Conservation (phyloP, 441 rosid genomes). For the Bruguiera hainesii region DNA sequence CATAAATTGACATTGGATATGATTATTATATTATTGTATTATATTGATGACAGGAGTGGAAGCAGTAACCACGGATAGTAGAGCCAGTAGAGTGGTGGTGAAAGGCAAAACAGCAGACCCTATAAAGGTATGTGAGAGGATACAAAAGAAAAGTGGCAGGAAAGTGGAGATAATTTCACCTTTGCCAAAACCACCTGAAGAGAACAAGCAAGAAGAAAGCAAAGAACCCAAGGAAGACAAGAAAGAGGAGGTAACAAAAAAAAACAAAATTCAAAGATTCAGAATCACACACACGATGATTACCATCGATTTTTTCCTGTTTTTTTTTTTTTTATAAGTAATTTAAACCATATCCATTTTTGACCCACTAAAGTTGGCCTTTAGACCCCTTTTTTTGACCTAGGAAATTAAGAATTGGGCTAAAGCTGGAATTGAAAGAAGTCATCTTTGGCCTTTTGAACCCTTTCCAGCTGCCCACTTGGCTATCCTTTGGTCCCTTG, state of each 20-base stretch:
- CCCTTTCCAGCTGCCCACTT: neutral
- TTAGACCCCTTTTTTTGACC: neutral
- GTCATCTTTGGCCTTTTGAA: neutral
- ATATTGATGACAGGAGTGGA: slow-evolving; percentile 50
- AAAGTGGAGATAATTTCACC: slow-evolving; percentile 72
- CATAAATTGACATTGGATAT: too few species aligned
- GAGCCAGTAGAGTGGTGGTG: slow-evolving; percentile 62
- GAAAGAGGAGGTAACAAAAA: slow-evolving; percentile 44
- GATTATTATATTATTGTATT: too few species aligned
- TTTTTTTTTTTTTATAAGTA: too few species aligned
- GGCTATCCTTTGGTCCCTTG: neutral
- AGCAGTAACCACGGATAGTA: slow-evolving; percentile 64
- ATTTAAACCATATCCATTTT: neutral
- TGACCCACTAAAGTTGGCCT: neutral
- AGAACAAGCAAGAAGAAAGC: slow-evolving; percentile 38
- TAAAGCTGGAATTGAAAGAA: neutral
- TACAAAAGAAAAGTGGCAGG: slow-evolving; percentile 61
- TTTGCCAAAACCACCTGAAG: slow-evolving; percentile 52
- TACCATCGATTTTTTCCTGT: too few species aligned
- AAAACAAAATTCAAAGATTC: neutral
- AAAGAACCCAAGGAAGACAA: slow-evolving; percentile 43
- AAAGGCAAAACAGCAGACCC: slow-evolving; percentile 81
- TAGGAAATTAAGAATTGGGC: neutral
- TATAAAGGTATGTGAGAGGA: slow-evolving; percentile 50
- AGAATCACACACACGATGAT: neutral